A percentile compares a stretch with the other conserved stretches of the same genome.
These are phyloP conservation scores for Platismatia glauca DNA, from an alignment of 495 filamentous ascomycete genomes.

Conservation along the genomic window DNA sequence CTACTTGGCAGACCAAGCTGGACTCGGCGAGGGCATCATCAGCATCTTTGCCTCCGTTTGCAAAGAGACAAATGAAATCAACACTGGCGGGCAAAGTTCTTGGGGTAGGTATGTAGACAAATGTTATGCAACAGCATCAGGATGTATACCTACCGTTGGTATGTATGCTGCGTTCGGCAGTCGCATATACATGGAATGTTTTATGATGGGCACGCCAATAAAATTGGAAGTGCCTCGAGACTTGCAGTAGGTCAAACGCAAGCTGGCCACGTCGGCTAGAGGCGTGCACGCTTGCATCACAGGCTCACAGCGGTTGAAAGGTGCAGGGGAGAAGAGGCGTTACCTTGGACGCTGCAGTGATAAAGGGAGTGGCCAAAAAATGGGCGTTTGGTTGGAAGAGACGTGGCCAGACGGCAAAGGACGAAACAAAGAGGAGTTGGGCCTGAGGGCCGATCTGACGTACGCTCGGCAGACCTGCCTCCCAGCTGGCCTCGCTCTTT, in stretches of 20 bases:
- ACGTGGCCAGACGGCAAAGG: constrained; percentile 18
- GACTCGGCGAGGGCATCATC: neutral
- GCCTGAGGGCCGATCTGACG: constrained; percentile 4
- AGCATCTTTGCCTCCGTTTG: neutral
- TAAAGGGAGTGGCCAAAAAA: constrained; percentile 6
- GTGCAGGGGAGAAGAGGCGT: neutral
- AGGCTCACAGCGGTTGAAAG: neutral
- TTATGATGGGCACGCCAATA: constrained; percentile 13
- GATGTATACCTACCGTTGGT: neutral
- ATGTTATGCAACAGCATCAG: neutral
- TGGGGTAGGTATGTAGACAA: neutral
- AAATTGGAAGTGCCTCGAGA: neutral
- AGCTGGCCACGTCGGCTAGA: neutral
- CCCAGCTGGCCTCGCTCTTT: neutral
- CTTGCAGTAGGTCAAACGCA: constrained; percentile 10
- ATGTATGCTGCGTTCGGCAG: neutral
- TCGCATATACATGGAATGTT: neutral
- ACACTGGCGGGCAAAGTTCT: neutral
- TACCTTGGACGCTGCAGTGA: neutral
- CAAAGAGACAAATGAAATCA: neutral
- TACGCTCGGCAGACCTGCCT: neutral
- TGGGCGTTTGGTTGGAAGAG: neutral
- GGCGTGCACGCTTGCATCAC: constrained; percentile 10
- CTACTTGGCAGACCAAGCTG: neutral
- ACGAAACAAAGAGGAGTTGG: constrained; percentile 7